Base-by-base conservation (phyloP, 2,329 filamentous ascomycete species). In the Penicillium sp. region DNA sequence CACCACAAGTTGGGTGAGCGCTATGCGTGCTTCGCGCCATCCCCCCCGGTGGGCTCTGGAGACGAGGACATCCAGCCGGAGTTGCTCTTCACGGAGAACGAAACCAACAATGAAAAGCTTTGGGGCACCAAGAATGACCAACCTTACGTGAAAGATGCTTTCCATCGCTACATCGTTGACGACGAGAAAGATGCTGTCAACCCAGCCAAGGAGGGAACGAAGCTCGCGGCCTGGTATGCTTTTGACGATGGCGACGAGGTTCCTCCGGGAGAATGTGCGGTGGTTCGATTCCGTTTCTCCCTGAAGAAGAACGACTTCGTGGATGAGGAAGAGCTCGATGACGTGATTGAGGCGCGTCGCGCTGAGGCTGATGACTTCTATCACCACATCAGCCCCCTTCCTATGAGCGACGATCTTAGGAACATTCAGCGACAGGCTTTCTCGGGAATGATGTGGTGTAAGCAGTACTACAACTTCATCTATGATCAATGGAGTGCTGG, bases 401-500 rank as follows among this genome's bases (percentile, higher is more conserved):
- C 93, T 3, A 96, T 97, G 89, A 84, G 90, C 0, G 93, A 98
- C 49, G 93, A 98, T 70, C 82, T 97, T 57, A 88, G 93, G 65
- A 97, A 96, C 74, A 95, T 98, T 65, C 95, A 98, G 77, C 86
- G 93, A 65, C 93, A 97, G 74, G 95, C 93, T 4, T 90, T 97
- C 64, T 88, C 93, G 0, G 93, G 95, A 53, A 98, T 98, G 93
- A 89, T 98, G 83, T 98, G 93, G 93, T 96, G 90, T 61, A 98
- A 98, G 75, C 93, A 98, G 74, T 91, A 91, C 77, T 98, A 98
- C 74, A 86, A 96, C 71, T 97, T 98, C 75, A 87, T 98, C 67
- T 97, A 92, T 91, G 93, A 98, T 63, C 90, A 98, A 72, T 98
- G 93, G 93, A 92, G 93, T 26, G 96, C 96, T 62, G 93, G 93